Evolutionary conservation across 352 stramenopile species (phyloP).

Genomic region (Nothophytophthora sp.): DNA sequence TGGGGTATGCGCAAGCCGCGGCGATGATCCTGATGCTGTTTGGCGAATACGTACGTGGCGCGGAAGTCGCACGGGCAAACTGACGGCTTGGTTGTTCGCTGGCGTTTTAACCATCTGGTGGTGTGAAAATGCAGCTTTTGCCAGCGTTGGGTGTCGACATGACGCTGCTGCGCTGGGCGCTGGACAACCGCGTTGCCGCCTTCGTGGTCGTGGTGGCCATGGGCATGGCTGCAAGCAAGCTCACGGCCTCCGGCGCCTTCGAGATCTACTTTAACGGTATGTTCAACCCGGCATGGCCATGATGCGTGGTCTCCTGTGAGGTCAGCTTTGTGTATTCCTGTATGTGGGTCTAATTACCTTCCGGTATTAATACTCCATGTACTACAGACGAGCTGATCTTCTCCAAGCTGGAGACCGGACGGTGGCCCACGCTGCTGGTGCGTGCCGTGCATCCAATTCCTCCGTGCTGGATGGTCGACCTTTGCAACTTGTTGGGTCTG

Average conservation of each 20-base stretch:
- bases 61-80: not conserved
- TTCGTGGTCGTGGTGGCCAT: constrained; percentile 75
- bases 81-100: not conserved
- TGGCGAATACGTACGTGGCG: constrained; percentile 55
- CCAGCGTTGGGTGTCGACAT: constrained; percentile 41
- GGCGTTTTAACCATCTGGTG: not conserved
- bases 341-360: not conserved
- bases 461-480: not conserved
- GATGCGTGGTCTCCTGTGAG: not conserved
- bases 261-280: constrained; percentile 85
- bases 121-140: constrained; percentile 40
- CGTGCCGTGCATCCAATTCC: not conserved
- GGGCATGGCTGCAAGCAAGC: constrained; percentile 55
- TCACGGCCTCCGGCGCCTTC: constrained; percentile 75
- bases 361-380: too few species aligned
- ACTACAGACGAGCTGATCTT: constrained; percentile 68
- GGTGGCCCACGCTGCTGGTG: constrained; percentile 76
- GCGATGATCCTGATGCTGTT: constrained; percentile 65
- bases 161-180: constrained; percentile 58
- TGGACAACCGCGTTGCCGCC: constrained; percentile 69
- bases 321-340: not conserved
- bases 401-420: constrained; percentile 63
- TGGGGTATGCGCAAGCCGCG: constrained; percentile 51
- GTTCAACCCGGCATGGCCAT: not conserved
- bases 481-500: not conserved